A percentile compares a stretch with the other conserved stretches of the same genome.
Conservation (phyloP, 345 rosid genomes). For the Arabidopsis thaliana region TAIR10.1 NC_003070.9:20554001-20554500, state of each 20-base stretch:
- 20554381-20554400: too few relatives aligned
- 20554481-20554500: too few relatives aligned
- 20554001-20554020: conserved; percentile 38
- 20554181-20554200: conserved; percentile 9
- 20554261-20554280: background rate
- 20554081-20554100: conserved; percentile 62
- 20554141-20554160: conserved; percentile 53
- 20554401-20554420: too few relatives aligned
- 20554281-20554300: too few relatives aligned
- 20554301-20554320: too few relatives aligned
- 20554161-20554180: conserved; percentile 45
- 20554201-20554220: background rate
- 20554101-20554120: conserved; percentile 56
- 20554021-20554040: conserved; percentile 46
- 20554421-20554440: too few relatives aligned
- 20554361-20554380: too few relatives aligned
- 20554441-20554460: too few relatives aligned
- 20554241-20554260: background rate
- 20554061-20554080: conserved; percentile 50
- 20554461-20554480: too few relatives aligned
- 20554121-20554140: conserved; percentile 56
- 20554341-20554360: too few relatives aligned
- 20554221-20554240: background rate
- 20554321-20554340: too few relatives aligned
- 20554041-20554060: conserved; percentile 50